Percentiles rank a stretch among this genome's conserved stretches.
phyloP scores from a whole-genome alignment of 2,329 filamentous ascomycete species.

The Aspergillus unguis region DNA sequence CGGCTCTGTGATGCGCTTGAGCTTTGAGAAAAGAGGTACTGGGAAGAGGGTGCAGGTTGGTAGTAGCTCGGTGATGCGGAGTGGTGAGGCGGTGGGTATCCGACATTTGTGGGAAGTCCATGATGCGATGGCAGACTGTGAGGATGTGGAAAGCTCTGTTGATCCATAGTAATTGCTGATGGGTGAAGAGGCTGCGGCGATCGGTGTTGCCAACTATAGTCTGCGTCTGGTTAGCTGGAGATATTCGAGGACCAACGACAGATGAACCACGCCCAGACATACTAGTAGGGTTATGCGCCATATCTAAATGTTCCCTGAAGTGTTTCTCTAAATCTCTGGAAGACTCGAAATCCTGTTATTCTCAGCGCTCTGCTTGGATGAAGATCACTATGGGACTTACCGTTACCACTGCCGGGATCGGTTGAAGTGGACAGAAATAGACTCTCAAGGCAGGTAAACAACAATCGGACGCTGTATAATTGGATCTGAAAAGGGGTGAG shows the following conservation, averaged over 20 bases:
- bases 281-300: constrained; percentile 33
- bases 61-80: constrained; percentile 22
- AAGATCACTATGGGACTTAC: not conserved
- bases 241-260: not conserved
- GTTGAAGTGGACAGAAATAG: too few relatives aligned
- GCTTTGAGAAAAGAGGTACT: constrained; percentile 19
- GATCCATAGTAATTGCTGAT: constrained; percentile 26
- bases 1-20: constrained; percentile 13
- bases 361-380: not conserved
- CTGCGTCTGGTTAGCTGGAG: constrained; percentile 22
- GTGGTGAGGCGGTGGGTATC: constrained; percentile 23
- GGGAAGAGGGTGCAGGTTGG: constrained; percentile 18
- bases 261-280: constrained; percentile 11
- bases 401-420: too few relatives aligned
- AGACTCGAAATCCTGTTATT: not conserved
- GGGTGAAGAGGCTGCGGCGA: constrained; percentile 29
- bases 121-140: constrained; percentile 24
- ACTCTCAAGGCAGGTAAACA: too few relatives aligned
- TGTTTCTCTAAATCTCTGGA: not conserved
- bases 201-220: constrained; percentile 31
- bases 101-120: constrained; percentile 23
- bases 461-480: too few relatives aligned
- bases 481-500: too few relatives aligned
- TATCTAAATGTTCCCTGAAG: constrained; percentile 22
- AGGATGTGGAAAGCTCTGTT: constrained; percentile 24